Conservation (phyloP, 1,284 basidiomycete species). For the Chalciporus piperatoides region DNA sequence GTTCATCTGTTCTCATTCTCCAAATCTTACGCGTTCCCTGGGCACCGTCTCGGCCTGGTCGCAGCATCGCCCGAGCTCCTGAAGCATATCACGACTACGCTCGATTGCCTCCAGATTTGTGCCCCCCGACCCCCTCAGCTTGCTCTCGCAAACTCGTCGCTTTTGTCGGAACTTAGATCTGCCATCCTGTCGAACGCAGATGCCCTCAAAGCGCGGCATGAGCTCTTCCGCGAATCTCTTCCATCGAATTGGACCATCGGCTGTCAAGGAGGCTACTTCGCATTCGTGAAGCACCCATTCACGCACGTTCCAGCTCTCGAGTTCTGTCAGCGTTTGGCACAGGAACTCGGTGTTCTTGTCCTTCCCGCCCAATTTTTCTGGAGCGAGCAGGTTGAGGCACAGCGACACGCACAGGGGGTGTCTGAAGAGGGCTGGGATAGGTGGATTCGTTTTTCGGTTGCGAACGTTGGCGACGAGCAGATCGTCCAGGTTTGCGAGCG, state of each 20-base stretch:
- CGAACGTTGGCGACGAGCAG: slow-evolving; percentile 71
- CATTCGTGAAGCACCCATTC: slow-evolving; percentile 76
- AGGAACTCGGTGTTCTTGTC: slow-evolving; percentile 60
- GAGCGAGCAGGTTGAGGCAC: slow-evolving; percentile 27
- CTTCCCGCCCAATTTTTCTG: slow-evolving; percentile 72
- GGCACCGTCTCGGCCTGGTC: slow-evolving; percentile 78
- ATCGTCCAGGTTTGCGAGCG: slow-evolving; percentile 58
- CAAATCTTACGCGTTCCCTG: slow-evolving; percentile 83
- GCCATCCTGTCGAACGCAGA: slow-evolving; percentile 52
- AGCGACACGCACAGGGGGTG: slow-evolving; percentile 22
- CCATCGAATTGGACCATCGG: slow-evolving; percentile 57
- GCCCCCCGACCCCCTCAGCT: slow-evolving; percentile 72
- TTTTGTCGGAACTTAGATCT: slow-evolving; percentile 40
- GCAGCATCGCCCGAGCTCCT: slow-evolving; percentile 63
- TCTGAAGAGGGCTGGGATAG: slow-evolving; percentile 37
- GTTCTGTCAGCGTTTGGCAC: slow-evolving; percentile 60
- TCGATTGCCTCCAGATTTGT: slow-evolving; percentile 82
- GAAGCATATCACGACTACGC: slow-evolving; percentile 53
- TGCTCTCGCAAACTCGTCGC: slow-evolving; percentile 33
- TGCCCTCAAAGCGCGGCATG: slow-evolving; percentile 55
- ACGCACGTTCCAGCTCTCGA: slow-evolving; percentile 42
- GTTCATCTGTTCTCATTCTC: slow-evolving; percentile 80
- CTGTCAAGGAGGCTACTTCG: slow-evolving; percentile 70
- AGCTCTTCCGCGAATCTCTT: slow-evolving; percentile 52
- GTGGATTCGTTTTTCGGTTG: slow-evolving; percentile 78